Base-by-base conservation (phyloP, 768 basidiomycete genomes). In the Phlebiopsis flavidoalba region DNA sequence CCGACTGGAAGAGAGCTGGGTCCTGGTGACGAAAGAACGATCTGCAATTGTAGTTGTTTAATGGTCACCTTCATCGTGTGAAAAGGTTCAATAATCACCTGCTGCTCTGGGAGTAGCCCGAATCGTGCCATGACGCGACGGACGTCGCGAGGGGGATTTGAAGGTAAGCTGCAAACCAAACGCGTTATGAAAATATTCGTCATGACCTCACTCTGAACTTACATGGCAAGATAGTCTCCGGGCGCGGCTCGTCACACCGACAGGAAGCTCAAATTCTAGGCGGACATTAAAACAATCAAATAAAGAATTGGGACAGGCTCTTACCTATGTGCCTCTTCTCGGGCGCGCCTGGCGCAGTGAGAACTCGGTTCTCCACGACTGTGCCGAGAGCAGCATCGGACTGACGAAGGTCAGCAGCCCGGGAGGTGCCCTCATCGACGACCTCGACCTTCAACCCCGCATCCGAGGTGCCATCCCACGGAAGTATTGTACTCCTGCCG, bases 181-280 rank as follows among this genome's bases (percentile, higher is more conserved):
- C 21, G 0, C 46, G 49, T 59, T 22, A 47, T 37, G 22, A 22
- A 21, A 24, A 46, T 45, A 19, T 6, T n/a, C 36, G 17, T 11
- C 12, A 46, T n/a, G 17, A 45, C 11, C 43, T 35, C 17, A 24
- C 8, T 36, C 47, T 22, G 5, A 6, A 68, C 75, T 59, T 48
- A 76, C 73, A 82, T 73, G 2, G 77, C 74, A 8, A 82, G 69
- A 66, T 82, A 82, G 63, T 82, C 81, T 10, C 81, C 81, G 10
- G n/a, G 78, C 72, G 22, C 73, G 71, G 45, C 76, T 79, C 0
- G 72, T 73, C 55, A 69, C 67, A 3, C 71, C 72, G 33, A 73
- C 72, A 0, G 79, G 79, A 8, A 81, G 69, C 56, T 73, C 70
- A 50, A 81, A 74, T 50, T 77, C 78, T 78, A 52, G 12, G 36